Conservation (phyloP, 768 basidiomycete species). For the Suillus decipiens region DNA sequence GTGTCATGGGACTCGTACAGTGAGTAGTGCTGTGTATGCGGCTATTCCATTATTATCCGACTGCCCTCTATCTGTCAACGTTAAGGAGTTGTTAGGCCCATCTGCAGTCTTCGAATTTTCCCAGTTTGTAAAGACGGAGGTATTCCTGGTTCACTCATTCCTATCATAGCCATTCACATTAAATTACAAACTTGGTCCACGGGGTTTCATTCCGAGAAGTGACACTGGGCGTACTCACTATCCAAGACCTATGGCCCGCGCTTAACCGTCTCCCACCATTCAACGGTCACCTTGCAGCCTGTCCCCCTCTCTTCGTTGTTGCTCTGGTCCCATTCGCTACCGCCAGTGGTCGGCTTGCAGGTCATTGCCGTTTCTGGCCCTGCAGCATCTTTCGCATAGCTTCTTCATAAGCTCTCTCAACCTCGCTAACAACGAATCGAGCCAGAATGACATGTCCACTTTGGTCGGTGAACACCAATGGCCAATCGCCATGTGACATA, state of each 20-base stretch:
- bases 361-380: not conserved
- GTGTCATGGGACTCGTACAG: not conserved
- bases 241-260: not conserved
- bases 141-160: not conserved
- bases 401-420: not conserved
- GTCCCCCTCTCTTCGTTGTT: not conserved
- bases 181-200: constrained; percentile 13
- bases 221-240: not conserved
- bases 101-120: not conserved
- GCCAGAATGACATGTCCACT: constrained; percentile 10
- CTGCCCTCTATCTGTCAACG: not conserved
- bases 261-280: not conserved
- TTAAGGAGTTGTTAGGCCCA: not conserved
- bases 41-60: not conserved
- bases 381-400: not conserved
- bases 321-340: not conserved
- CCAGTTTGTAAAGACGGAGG: not conserved
- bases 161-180: constrained; percentile 4
- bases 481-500: constrained; percentile 17
- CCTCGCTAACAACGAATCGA: no score
- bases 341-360: not conserved
- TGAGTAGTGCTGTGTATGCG: not conserved
- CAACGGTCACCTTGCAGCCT: not conserved
- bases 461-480: constrained; percentile 12
- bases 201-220: constrained; percentile 9